Base-by-base conservation (phyloP, 2,329 filamentous ascomycete species). In the Neonectria magnoliae region DNA sequence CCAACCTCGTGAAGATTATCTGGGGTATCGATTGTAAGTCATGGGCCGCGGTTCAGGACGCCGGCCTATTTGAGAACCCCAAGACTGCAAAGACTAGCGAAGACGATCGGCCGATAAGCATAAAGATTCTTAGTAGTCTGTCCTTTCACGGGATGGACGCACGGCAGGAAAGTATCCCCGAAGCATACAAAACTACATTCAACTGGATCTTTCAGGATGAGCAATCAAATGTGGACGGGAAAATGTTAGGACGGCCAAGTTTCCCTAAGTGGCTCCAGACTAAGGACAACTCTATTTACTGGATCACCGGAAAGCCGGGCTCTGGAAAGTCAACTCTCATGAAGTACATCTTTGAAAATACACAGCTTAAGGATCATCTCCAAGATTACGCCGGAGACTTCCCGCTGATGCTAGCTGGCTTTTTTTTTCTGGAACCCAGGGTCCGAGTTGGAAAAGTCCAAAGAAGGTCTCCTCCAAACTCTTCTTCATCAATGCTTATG, bases 371-470 rank as follows among this genome's bases (percentile, higher is more conserved):
- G 4, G 2, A 2, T 13, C 13, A n/a, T 27, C 42, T 57, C 18
- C 9, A 48, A n/a, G 14, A 36, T 4, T 48, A 48, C 18, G 18
- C 42, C 16, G 54, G 54, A 38, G 20, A 38, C 16, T 1, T 36
- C 6, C 41, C 41, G 5, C 42, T 57, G 0, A 36, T 47, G 27
- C 4, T 57, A 4, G 42, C 18, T 18, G 41, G 42, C 29, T 57
- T 57, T 29, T 29, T 57, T 57, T 10, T 57, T 57, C 29, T 57
- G 42, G 54, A 57, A 57, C 18, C 54, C 31, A 1, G 54, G 54
- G 16, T 38, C 54, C 13, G 18, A 47, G 6, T 11, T 36, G 5
- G 42, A 47, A 16, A 57, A 38, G 29, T 57, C 54, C 18, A 29
- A 47, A 27, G 42, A 47, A 38, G 54, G 42, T 3, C 42, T 57